Percentiles rank a stretch among this genome's conserved stretches.
phyloP scores from a whole-genome alignment of 306 rosid species.

The Calophaca sinica region DNA sequence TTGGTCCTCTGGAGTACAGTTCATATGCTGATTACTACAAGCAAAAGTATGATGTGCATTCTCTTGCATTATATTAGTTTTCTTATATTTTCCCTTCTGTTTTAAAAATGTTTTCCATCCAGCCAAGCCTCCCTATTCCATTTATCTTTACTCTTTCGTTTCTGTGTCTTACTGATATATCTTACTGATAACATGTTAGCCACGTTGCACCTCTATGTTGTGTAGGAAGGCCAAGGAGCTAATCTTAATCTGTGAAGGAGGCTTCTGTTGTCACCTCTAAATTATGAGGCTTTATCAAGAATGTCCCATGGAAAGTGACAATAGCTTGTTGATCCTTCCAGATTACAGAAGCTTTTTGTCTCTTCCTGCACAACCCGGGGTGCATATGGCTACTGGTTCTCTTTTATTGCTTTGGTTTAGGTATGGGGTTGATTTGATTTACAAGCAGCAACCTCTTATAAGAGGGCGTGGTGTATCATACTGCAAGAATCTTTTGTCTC shows the following conservation, averaged over 20 bases:
- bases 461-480: conserved; percentile 98
- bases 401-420: conserved; percentile 55
- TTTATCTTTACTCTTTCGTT: conserved; percentile 23
- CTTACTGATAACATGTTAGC: conserved; percentile 53
- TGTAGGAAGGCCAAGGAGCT: conserved; percentile 73
- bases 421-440: conserved; percentile 89
- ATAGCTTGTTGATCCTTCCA: conserved; percentile 56
- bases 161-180: conserved; percentile 8
- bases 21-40: conserved; percentile 98
- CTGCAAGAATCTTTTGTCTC: conserved; percentile 97
- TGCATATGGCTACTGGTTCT: conserved; percentile 71
- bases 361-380: conserved; percentile 74
- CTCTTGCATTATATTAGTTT: conserved; percentile 39
- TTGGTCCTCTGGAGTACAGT: conserved; percentile 98
- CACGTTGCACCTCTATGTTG: conserved; percentile 61
- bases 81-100: conserved; percentile 33
- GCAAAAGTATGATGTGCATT: conserved; percentile 78
- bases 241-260: conserved; percentile 70
- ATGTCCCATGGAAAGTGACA: conserved; percentile 53
- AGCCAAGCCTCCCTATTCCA: conserved; percentile 33
- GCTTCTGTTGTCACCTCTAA: conserved; percentile 52
- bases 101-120: conserved; percentile 24
- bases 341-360: conserved; percentile 70
- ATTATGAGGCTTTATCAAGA: conserved; percentile 42
- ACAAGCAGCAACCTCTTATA: conserved; percentile 91